Evolutionary conservation across 768 basidiomycete genomes (phyloP).

Genomic region (Rhodotorula sphaerocarpa): DNA sequence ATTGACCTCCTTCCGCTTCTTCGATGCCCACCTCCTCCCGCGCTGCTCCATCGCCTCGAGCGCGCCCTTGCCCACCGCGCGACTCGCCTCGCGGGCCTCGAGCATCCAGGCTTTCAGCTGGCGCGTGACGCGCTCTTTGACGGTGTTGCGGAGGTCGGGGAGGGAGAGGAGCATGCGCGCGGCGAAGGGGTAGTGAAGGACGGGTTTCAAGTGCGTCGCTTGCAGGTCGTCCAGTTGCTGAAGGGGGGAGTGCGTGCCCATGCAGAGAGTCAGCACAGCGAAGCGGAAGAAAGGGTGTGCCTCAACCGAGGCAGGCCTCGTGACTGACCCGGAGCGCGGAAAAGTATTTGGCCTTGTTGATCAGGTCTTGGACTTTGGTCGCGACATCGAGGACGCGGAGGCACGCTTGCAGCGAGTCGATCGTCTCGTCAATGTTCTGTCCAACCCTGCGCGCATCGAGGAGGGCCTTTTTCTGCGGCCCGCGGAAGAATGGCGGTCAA

Average conservation of each 20-base stretch:
- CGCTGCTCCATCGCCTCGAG: constrained; percentile 82
- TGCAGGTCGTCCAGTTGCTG: constrained; percentile 79
- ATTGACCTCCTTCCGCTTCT: constrained; percentile 72
- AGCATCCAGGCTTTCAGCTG: constrained; percentile 95
- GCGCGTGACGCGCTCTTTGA: constrained; percentile 87
- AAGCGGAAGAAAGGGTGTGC: constrained; percentile 47
- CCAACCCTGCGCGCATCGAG: constrained; percentile 87
- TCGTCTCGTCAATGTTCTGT: constrained; percentile 88
- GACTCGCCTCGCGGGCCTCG: constrained; percentile 81
- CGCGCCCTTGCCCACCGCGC: constrained; percentile 74
- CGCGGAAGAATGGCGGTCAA: background rate
- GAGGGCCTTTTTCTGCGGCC: constrained; percentile 62
- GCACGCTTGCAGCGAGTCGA: constrained; percentile 89
- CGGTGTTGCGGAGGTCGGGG: constrained; percentile 76
- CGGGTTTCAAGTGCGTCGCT: constrained; percentile 62
- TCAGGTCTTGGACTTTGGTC: constrained; percentile 84
- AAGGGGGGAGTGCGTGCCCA: background rate
- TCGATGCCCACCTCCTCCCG: constrained; percentile 63
- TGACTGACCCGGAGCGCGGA: constrained; percentile 79
- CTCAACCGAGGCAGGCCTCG: no score
- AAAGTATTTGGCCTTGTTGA: constrained; percentile 89
- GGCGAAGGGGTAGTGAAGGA: constrained; percentile 88
- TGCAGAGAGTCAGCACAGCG: constrained; percentile 33
- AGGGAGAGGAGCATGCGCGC: constrained; percentile 83
- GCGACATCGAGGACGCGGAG: constrained; percentile 86